Percentiles rank a stretch among this genome's conserved stretches.
Conservation (phyloP, 306 rosid species). For the Quercus glauca region DNA sequence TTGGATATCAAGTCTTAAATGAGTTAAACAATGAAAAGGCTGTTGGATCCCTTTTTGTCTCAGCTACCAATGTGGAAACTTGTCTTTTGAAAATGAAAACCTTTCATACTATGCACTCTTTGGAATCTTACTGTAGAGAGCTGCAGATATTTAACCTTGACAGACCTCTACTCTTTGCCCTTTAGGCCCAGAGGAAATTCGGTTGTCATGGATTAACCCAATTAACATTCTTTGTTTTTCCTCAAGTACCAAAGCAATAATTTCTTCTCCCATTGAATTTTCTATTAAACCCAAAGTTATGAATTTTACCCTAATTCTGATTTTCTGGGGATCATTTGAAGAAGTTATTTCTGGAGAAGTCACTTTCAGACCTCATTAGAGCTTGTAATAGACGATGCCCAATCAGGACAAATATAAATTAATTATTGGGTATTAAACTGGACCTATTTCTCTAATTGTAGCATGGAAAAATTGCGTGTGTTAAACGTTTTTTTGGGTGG, state of each 20-base stretch:
- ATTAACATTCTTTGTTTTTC: background rate
- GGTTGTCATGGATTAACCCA: background rate
- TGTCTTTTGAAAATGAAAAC: background rate
- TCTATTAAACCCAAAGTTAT: background rate
- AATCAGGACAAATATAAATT: background rate
- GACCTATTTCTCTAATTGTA: background rate
- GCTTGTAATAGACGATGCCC: background rate
- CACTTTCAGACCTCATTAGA: background rate
- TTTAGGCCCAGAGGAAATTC: background rate
- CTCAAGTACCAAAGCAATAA: background rate
- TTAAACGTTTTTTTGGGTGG: no score
- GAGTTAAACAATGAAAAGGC: background rate
- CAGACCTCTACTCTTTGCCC: background rate
- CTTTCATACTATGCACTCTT: background rate
- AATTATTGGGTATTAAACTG: background rate
- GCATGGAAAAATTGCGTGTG: background rate
- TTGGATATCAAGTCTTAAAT: background rate
- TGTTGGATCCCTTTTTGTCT: background rate
- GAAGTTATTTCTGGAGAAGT: background rate
- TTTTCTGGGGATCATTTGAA: background rate
- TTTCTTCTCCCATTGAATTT: background rate
- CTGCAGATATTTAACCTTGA: background rate
- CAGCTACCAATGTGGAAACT: background rate
- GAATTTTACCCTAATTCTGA: background rate
- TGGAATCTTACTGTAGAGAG: background rate